Evolutionary conservation across 2,329 filamentous ascomycete species (phyloP), one percentile per base, ranked within the genome.

Genomic region (Tetracladium maxilliforme): DNA sequence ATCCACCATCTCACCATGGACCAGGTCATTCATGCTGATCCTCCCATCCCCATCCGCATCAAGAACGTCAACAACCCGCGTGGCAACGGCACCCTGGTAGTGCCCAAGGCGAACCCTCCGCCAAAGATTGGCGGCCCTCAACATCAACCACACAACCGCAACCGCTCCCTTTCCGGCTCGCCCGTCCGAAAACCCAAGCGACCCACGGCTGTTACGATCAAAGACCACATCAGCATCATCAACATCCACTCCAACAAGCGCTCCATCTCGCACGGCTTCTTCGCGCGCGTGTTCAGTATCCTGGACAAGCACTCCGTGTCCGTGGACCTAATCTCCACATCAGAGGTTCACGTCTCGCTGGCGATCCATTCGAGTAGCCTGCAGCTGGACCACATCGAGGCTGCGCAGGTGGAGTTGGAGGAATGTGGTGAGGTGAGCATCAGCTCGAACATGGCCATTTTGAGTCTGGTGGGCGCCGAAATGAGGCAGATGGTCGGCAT

Each of bases 1-100:
- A 98, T 98, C 39, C 90, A 98, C 48, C 90, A 93, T 36, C 78
- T 94, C 47, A 98, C 90, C 41, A 95, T 98, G 86, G 87, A 95
- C 54, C 90, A 95, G 53, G 73, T 77, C 35, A 84, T 90, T 45
- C 79, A 81, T 41, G 81, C 81, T n/a, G 54, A 60, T 14, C 71
- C 71, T 1, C 74, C 76, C 25, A 90, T 90, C 41, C 79, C 75
- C 10, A 86, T 90, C 41, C 77, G 82, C 36, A 90, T 90, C 55
- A 90, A 90, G 60, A 92, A 92, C 43, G 81, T 92, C 45, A 86
- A 84, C 58, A 90, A 90, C 45, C 79, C 81, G 1, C 66, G 71
- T 21, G 79, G 78, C 29, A 69, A 68, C 25, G 82, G 82, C 34
- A 90, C 82, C 26, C 69, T 86, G 38, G 79, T 92, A 35, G 70